Base-by-base conservation (phyloP, 495 filamentous ascomycete genomes). In the Pseudotulostoma volvatum region DNA sequence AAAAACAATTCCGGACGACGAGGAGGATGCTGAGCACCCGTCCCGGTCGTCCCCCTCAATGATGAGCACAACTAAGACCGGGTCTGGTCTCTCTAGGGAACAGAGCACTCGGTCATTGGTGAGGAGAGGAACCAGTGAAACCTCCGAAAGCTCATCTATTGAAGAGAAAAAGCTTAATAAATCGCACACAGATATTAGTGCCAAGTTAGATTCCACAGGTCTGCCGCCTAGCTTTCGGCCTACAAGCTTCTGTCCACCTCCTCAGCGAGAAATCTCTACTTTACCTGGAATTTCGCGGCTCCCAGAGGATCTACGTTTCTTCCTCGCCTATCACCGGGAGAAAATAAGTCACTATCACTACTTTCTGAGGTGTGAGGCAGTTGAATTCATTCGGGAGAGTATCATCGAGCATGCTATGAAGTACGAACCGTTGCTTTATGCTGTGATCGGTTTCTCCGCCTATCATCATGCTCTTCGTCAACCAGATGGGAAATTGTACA, bases 381-480 rank as follows among this genome's bases (percentile, higher is more conserved):
- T 70, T 34, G 59, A 73, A 42, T 93, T 95, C 47, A 71, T 95
- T 41, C 74, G 74, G 36, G 72, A 71, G 7, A 73, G 64, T 7
- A 69, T 90, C 31, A 57, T 83, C 28, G 76, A 80, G 16, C 59
- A 78, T 38, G 87, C 87, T 4, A 53, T 86, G 19, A 72, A 71
- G 18, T 72, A 88, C 53, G 81, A 94, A 35, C 79, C 88, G 13
- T 68, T 97, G 9, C 62, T 94, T 23, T 81, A 93, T 53, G 90
- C 86, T 0, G 66, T 96, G 11, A 82, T 83, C n/a, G 86, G 80
- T 18, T 96, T 93, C 52, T 64, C 88, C 0, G 84, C 87, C 11
- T 97, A 93, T 53, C 86, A 88, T 47, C 67, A 81, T 43, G 79
- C 79, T 14, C 53, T 95, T 42, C 66, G 64, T 28, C 70, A 71